Base-by-base conservation (phyloP, 169 alveolate genomes). In the Cryptosporidium meleagridis region DNA sequence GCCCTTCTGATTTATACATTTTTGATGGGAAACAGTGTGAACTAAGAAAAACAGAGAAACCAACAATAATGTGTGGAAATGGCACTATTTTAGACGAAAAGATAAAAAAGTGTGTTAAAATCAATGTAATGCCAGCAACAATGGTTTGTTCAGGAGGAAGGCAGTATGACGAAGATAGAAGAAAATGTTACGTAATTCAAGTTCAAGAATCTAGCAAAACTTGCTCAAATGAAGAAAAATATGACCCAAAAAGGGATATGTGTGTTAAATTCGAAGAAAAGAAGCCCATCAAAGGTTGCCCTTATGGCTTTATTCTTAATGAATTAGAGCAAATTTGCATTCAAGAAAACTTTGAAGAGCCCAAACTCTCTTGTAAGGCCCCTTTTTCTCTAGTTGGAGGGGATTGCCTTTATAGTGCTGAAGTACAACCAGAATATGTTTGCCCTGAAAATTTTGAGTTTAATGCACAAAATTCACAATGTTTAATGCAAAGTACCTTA, bases 1-100 rank as follows among this genome's bases (percentile, higher is more conserved):
- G 89, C 62, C 89, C 89, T 26, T 80, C 89, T 18, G 89, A 80
- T 29, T 31, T 45, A 14, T 80, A 80, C 45, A 37, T 80, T 23
- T 80, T 80, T 48, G 89, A 80, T 65, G 89, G 89, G 26, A 80
- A 80, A 61, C 65, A 59, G 8, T 80, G 89, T 52, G 89, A 80
- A n/a, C 23, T 80, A 39, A 80, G 72, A 23, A 59, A 48, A 18
- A 53, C 70, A 2, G 89, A 62, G 12, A 80, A 62, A 26, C 59
- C 89, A 7, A 80, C 61, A 33, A 80, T 80, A 41, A 29, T 39
- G 29, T 80, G 89, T 29, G 68, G 80, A 16, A 62, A 29, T 45
- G 89, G 75, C 8, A 62, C 80, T 14, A 33, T 41, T 23, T 51
- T 80, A 39, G 89, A 80, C 16, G 75, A 80, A 41, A 80, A 62